Evolutionary conservation across 2,329 filamentous ascomycete species (phyloP).

Genomic region (Clathrospora elynae): DNA sequence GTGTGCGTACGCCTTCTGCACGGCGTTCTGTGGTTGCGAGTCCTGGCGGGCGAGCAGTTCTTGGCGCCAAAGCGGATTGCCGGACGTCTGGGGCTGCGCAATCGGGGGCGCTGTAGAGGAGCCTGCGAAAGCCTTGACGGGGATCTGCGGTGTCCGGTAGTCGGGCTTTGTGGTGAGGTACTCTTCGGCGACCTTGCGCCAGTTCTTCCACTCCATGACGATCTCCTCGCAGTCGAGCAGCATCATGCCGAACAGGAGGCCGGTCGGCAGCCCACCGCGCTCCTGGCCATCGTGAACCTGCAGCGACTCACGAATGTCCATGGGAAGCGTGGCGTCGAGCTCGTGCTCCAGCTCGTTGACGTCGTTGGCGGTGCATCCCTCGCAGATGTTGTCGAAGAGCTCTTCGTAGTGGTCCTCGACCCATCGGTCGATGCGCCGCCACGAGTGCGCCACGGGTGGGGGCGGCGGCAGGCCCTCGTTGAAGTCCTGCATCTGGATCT

Average conservation of each 20-base stretch:
- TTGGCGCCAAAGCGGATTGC: conserved; percentile 77
- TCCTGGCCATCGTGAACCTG: conserved; percentile 96
- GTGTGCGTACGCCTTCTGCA: conserved; percentile 93
- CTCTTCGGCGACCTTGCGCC: conserved; percentile 90
- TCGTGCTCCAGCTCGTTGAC: conserved; percentile 96
- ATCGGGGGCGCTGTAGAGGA: conserved; percentile 71
- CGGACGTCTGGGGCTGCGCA: conserved; percentile 55
- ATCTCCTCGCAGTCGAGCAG: conserved; percentile 97
- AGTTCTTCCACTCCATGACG: conserved; percentile 96
- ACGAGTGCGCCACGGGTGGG: conserved; percentile 85
- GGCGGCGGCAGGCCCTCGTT: conserved; percentile 87
- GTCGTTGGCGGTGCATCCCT: conserved; percentile 91
- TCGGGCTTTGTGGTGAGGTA: conserved; percentile 68
- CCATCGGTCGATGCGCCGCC: conserved; percentile 93
- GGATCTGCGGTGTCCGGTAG: conserved; percentile 65
- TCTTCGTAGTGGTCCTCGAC: conserved; percentile 94
- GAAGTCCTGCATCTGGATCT: conserved; percentile 97
- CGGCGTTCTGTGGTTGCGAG: conserved; percentile 81
- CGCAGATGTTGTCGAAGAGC: conserved; percentile 88
- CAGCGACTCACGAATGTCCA: conserved; percentile 91
- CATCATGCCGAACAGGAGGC: conserved; percentile 93
- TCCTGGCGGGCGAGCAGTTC: conserved; percentile 84
- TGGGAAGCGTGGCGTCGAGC: conserved; percentile 88
- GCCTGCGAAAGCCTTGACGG: conserved; percentile 73
- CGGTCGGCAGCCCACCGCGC: conserved; percentile 85